Base-by-base conservation (phyloP, 208 protist species). In the Trypanosoma conorhini region DNA sequence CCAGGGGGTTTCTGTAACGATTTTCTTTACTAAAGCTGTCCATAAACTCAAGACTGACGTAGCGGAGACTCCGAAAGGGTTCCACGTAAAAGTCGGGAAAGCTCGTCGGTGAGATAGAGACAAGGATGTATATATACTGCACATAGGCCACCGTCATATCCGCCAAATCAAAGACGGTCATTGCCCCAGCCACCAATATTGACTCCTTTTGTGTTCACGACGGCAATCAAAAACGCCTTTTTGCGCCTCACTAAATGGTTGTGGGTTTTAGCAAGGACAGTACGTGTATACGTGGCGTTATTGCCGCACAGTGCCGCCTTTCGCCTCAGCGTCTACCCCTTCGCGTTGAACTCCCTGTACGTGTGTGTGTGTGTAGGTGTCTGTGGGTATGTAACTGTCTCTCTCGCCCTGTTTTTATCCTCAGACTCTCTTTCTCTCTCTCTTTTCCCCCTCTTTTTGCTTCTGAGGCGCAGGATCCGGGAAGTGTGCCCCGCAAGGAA, bases 71-170 rank as follows among this genome's bases (percentile, higher is more conserved):
- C 19, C 58, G 64, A 50, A 87, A 59, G 7, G 85, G 76, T 28
- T 82, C 52, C 0, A 60, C 71, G 63, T 74, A 87, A 67, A 91
- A 87, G 22, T 67, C 30, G 0, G 85, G 83, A 33, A 89, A 79
- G 31, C 62, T 77, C 0, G 64, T 48, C 1, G 85, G 80, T 3
- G 82, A 72, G 31, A 91, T 76, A 3, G 68, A 73, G 1, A 94
- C 48, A 4, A 94, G 77, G 28, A 92, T 77, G 12, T 70, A 71
- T 35, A 94, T 50, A 63, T 90, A 92, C 76, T 94, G 89, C 22
- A 90, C 66, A 75, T 92, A 94, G 48, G 85, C 65, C 64, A 77
- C 57, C 13, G 80, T 84, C 77, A 94, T 89, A 30, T 92, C 86
- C 21, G 89, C 22, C 13, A 94, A 62, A 75, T 93, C 87, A 74